These are phyloP conservation scores for Colletotrichum endophyticum DNA, from an alignment of 2,329 filamentous ascomycete species.

Conservation along the genomic window DNA sequence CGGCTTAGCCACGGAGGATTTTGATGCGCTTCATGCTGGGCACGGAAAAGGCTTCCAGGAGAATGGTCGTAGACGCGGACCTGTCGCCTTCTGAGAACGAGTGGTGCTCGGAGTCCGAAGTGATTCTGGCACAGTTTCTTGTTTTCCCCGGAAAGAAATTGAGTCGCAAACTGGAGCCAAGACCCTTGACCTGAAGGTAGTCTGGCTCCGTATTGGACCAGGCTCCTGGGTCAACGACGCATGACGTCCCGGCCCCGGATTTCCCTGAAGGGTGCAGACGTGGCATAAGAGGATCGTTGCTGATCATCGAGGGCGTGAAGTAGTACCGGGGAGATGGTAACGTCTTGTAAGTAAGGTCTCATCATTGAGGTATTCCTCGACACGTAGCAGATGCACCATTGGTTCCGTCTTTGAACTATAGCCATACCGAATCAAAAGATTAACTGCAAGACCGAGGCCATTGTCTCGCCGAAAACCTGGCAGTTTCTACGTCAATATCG, in stretches of 20 bases:
- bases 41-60: neutral
- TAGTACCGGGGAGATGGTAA: neutral
- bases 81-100: neutral
- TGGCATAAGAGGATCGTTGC: neutral
- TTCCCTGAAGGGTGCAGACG: neutral
- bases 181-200: neutral
- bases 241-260: slow-evolving; percentile 11
- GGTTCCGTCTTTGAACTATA: neutral
- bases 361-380: neutral
- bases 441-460: neutral
- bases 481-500: slow-evolving; percentile 10
- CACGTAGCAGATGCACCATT: neutral
- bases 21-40: neutral
- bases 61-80: neutral
- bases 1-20: neutral
- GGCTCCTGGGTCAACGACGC: neutral
- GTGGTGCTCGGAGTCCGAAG: neutral
- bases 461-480: neutral
- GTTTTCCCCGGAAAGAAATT: neutral
- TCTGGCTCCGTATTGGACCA: neutral
- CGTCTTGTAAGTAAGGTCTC: neutral
- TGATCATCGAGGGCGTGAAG: neutral
- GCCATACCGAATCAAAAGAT: neutral
- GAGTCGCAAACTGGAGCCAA: neutral
- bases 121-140: neutral